phyloP scores from a whole-genome alignment of 1,139 yeast genomes.

The Taphrina pruni region DNA sequence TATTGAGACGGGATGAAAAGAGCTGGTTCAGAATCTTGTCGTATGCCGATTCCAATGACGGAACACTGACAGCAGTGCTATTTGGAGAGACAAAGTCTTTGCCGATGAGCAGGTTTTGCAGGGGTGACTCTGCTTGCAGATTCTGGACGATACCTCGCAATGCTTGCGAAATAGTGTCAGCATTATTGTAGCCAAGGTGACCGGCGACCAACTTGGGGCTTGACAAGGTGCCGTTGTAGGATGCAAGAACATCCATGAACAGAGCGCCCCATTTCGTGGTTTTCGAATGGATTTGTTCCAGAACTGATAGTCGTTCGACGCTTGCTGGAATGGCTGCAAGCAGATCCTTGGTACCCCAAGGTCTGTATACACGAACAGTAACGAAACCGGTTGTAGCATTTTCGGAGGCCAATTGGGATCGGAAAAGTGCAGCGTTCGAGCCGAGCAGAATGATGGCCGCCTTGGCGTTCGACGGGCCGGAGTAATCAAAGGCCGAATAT shows the following conservation, averaged over 20 bases:
- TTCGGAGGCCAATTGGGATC: conserved; percentile 53
- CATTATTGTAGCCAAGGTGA: conserved; percentile 60
- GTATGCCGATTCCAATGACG: conserved; percentile 72
- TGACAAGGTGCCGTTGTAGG: conserved; percentile 59
- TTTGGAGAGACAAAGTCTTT: conserved; percentile 48
- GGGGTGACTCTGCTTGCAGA: conserved; percentile 61
- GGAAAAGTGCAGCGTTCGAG: conserved; percentile 58
- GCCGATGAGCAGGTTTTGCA: conserved; percentile 71
- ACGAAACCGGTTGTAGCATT: conserved; percentile 60
- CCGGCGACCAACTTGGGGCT: conserved; percentile 62
- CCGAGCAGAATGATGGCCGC: conserved; percentile 69
- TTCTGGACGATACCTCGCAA: conserved; percentile 62
- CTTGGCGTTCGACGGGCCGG: conserved; percentile 55
- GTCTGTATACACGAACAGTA: conserved; percentile 70
- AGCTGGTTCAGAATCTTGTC: conserved; percentile 74
- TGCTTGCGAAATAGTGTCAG: conserved; percentile 57
- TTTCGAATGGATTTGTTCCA: conserved; percentile 63
- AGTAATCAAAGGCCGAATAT: conserved; percentile 56
- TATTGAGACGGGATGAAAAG: conserved; percentile 60
- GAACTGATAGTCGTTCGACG: conserved; percentile 64
- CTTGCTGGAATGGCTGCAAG: conserved; percentile 62
- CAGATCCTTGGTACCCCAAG: conserved; percentile 65
- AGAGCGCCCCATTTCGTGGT: conserved; percentile 68
- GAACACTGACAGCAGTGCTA: conserved; percentile 51
- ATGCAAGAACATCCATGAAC: conserved; percentile 75